Evolutionary conservation across 371 early-diverging fungal species (phyloP), one percentile per base, ranked within the genome.

Genomic region (Rhizopus arrhizus): DNA sequence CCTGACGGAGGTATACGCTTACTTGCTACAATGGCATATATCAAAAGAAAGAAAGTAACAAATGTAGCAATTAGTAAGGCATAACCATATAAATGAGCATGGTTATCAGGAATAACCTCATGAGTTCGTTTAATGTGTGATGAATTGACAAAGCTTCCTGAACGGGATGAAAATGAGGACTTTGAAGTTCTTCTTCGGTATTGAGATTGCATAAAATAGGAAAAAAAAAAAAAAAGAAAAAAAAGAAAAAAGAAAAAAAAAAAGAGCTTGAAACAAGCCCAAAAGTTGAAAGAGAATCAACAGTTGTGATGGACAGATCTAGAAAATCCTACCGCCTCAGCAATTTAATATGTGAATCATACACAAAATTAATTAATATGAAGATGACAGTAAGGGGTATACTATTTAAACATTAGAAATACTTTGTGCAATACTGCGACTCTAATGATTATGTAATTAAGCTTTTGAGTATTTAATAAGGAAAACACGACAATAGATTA

Each of bases 1-100:
- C 85, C 80, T 5, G 90, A 89, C 45, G 80, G 72, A 1, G 92
- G 91, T 79, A 91, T 78, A 38, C 82, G 85, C 59, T 91, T 87
- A 46, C 89, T 86, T 13, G 86, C 86, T 5, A 90, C 75, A 22
- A 89, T 77, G 7, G 90, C 74, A 70, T 92, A 93, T 68, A 88
- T 74, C 10, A 84, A 79, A 5, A 74, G 53, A 2, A 84, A 67
- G 62, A 91, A 91, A 15, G 86, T 65, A 35, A 84, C 58, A 57
- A 80, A 78, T 4, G 92, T 86, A 5, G 69, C 58, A n/a, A 73
- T 64, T 41, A 93, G 77, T 15, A 93, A 66, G 5, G 79, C 74
- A 61, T 85, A 88, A 0, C 93, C 93, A 79, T 87, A 91, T 2
- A 87, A 59, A 31, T 84, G 83, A 3, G 91, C 90, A 22, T 22